phyloP scores from a whole-genome alignment of 1,284 basidiomycete species.

The Hymenochaete sp. region DNA sequence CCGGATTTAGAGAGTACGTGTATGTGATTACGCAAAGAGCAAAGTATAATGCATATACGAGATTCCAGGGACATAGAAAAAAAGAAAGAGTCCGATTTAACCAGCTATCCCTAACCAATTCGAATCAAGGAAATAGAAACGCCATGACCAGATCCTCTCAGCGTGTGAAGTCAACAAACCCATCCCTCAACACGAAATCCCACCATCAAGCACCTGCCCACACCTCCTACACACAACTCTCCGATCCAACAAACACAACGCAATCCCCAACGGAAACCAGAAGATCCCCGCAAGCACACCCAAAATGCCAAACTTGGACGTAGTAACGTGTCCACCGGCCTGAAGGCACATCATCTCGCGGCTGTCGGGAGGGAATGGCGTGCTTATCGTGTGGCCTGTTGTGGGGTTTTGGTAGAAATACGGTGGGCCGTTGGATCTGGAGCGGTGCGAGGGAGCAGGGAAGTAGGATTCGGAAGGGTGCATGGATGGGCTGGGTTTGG shows the following conservation, averaged over 20 bases:
- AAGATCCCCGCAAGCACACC: constrained; percentile 68
- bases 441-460: neutral
- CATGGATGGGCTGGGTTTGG: neutral
- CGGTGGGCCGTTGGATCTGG: constrained; percentile 22
- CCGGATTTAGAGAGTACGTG: too few species aligned
- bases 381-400: constrained; percentile 39
- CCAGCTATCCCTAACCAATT: too few species aligned
- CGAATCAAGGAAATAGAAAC: too few species aligned
- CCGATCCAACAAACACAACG: constrained; percentile 63
- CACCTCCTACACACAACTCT: constrained; percentile 57
- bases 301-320: constrained; percentile 40
- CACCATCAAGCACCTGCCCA: constrained; percentile 28
- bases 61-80: too few species aligned
- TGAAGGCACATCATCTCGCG: constrained; percentile 77
- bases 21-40: too few species aligned
- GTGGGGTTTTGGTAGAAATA: constrained; percentile 39
- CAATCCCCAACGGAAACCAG: constrained; percentile 76
- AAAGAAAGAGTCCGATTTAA: too few species aligned
- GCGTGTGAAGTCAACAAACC: too few species aligned
- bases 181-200: constrained; percentile 13
- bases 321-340: constrained; percentile 52
- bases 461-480: neutral
- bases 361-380: constrained; percentile 59
- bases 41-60: too few species aligned
- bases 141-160: too few species aligned